A percentile compares a stretch with the other conserved stretches of the same genome.
Conservation (phyloP, 495 filamentous ascomycete genomes). For the Neurospora sp. region DNA sequence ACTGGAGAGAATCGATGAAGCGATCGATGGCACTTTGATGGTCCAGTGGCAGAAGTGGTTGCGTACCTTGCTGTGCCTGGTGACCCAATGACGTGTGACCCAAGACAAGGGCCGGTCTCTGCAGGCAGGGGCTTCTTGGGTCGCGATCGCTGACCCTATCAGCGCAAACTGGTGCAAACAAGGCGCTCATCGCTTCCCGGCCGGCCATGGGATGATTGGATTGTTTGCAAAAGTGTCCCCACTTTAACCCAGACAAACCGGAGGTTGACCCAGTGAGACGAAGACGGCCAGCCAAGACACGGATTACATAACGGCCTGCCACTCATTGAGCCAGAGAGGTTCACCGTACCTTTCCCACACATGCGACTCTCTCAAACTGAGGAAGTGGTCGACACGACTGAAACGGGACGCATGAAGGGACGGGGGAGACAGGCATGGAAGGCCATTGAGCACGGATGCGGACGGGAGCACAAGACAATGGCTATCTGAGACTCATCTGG, state of each 20-base stretch:
- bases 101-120: neutral
- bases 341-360: neutral
- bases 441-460: neutral
- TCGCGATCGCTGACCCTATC: neutral
- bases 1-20: neutral
- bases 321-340: neutral
- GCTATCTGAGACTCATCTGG: neutral
- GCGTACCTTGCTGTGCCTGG: conserved; percentile 5
- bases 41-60: neutral
- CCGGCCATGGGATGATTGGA: neutral
- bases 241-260: neutral
- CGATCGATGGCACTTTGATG: neutral
- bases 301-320: neutral
- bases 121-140: neutral
- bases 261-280: neutral
- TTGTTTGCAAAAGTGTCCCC: neutral
- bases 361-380: neutral
- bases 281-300: neutral
- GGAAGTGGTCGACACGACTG: neutral
- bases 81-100: conserved; percentile 11
- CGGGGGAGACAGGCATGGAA: neutral
- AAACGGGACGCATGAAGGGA: neutral
- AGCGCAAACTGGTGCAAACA: neutral
- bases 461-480: neutral
- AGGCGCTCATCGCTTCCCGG: neutral